Base-by-base conservation (phyloP, 805 yeast genomes). In the Candida odintsovae region DNA sequence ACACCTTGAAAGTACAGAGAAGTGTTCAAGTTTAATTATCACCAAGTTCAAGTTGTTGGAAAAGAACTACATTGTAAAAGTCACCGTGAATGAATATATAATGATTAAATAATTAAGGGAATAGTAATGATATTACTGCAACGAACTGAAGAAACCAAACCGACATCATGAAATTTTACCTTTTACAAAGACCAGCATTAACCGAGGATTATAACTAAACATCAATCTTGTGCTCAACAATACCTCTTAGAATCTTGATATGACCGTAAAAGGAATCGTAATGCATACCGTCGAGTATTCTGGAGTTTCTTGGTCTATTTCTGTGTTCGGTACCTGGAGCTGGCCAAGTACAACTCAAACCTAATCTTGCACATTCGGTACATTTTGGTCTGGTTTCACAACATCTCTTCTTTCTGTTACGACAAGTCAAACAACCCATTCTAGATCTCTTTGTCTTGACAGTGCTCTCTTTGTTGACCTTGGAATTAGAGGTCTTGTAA, bases 371-470 rank as follows among this genome's bases (percentile, higher is more conserved):
- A 62, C 95, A 86, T 55, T 86, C 90, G 1, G 69, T 60, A 57
- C 95, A 86, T 22, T 62, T 62, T 4, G 95, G 95, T 45, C 73
- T 73, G 1, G 72, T 67, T 59, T 86, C 94, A 57, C 87, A 84
- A 53, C 95, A 86, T 46, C 90, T 72, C 60, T 85, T 86, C 70
- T 86, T 86, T 22, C 95, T 66, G 49, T 76, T 78, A 40, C 94
- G 75, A 55, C 95, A 86, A 1, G 95, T 84, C 38, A 83, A 67
- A 61, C 95, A 86, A 0, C 95, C 95, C 72, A 73, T 71, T 56
- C 87, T 71, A 16, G 85, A 79, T 47, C 88, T 67, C 54, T 70
- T 67, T 21, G 50, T 57, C 44, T 46, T 56, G 15, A 40, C 45
- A 40, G 49, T 38, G 20, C 36, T 26, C 13, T 41, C 41, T 21